Conservation (phyloP, 305 asterid genomes). For the Solanum chacoense region DNA sequence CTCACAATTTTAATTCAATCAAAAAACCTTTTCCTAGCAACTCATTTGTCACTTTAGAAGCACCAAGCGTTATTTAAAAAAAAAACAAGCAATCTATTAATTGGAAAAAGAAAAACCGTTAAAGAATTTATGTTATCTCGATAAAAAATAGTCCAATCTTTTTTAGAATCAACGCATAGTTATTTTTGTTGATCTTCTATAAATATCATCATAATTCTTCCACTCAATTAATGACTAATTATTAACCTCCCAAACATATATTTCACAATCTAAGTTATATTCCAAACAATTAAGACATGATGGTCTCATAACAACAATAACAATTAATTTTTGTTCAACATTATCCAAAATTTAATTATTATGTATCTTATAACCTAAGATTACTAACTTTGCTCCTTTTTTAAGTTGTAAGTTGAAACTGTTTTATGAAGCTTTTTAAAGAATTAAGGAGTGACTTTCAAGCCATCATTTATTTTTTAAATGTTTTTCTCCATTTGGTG, state of each 20-base stretch:
- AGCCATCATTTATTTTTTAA: neutral
- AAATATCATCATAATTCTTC: neutral
- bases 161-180: neutral
- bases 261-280: neutral
- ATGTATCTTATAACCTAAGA: neutral
- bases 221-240: neutral
- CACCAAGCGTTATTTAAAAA: neutral
- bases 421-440: neutral
- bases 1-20: neutral
- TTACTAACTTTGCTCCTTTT: neutral
- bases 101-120: neutral
- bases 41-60: neutral
- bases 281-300: neutral
- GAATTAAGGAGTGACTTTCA: neutral
- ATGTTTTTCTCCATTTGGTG: neutral
- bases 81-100: no score
- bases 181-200: neutral
- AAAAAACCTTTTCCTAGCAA: neutral
- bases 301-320: neutral
- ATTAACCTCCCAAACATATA: neutral
- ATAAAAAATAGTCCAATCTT: neutral
- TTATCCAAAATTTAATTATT: neutral
- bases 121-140: neutral
- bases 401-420: neutral
- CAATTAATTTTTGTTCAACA: neutral